These are phyloP conservation scores for Blastocystis sp. DNA, from an alignment of 352 stramenopile genomes.

Conservation along the genomic window DNA sequence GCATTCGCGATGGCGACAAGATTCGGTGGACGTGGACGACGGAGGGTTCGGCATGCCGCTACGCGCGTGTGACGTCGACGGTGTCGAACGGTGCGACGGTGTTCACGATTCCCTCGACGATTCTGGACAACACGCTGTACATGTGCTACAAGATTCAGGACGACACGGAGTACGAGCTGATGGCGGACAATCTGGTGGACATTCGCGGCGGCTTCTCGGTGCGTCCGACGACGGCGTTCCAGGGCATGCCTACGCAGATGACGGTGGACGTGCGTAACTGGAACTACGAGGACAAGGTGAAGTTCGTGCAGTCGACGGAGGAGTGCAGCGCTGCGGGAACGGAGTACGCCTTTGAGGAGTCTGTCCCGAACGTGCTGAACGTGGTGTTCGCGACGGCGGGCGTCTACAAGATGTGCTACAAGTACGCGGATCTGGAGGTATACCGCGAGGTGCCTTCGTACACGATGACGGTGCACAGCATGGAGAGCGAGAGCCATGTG, in stretches of 20 bases:
- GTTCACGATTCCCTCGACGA: background rate
- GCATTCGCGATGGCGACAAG: constrained; percentile 40
- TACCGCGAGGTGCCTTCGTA: constrained; percentile 25
- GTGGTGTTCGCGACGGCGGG: constrained; percentile 9
- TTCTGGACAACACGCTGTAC: constrained; percentile 19
- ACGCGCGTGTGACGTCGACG: background rate
- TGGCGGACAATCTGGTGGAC: constrained; percentile 7
- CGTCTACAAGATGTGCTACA: constrained; percentile 47
- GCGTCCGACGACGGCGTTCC: background rate
- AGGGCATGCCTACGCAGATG: background rate
- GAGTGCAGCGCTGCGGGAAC: background rate
- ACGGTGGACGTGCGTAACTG: constrained; percentile 36
- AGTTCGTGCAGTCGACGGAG: constrained; percentile 17
- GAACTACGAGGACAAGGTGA: background rate
- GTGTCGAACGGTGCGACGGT: background rate
- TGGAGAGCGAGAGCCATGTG: background rate
- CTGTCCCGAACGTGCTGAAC: background rate
- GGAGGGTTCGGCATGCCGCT: background rate
- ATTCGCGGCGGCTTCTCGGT: constrained; percentile 21
- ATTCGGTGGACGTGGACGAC: constrained; percentile 38
- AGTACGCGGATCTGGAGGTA: background rate
- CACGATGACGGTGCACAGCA: constrained; percentile 14
- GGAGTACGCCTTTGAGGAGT: constrained; percentile 20
- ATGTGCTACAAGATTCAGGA: constrained; percentile 37
- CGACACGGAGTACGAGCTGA: constrained; percentile 16